A percentile compares a stretch with the other conserved stretches of the same genome.
These are phyloP conservation scores for Phycomyces nitens DNA, from an alignment of 192 early-diverging fungal species.

Conservation along the genomic window DNA sequence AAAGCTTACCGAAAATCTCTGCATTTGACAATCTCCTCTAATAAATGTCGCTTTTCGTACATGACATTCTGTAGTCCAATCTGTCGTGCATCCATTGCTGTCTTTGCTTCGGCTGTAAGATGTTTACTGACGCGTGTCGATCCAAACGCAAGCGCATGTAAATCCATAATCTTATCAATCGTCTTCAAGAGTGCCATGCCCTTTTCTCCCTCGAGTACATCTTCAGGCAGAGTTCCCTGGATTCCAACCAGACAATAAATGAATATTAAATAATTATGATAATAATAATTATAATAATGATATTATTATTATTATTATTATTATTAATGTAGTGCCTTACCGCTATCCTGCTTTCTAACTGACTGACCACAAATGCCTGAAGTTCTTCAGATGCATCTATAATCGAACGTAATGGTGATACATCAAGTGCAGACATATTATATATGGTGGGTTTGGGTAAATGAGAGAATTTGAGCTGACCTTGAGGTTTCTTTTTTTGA, in stretches of 20 bases:
- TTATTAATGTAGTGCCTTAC: neutral
- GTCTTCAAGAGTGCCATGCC: neutral
- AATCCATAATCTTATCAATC: conserved; percentile 17
- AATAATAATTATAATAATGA: no score
- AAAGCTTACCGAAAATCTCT: conserved; percentile 47
- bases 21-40: conserved; percentile 53
- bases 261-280: no score
- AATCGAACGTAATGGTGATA: neutral
- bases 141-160: conserved; percentile 8
- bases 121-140: conserved; percentile 39
- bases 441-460: neutral
- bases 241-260: no score
- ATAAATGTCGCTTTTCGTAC: conserved; percentile 56
- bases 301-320: conserved; percentile 10
- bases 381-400: neutral
- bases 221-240: conserved; percentile 17
- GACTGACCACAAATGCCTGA: neutral
- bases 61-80: conserved; percentile 50
- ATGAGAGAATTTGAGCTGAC: neutral
- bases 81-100: conserved; percentile 45
- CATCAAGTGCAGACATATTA: conserved; percentile 1
- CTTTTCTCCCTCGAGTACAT: neutral
- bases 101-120: conserved; percentile 51
- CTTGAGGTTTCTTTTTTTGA: no score
- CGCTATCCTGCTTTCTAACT: neutral